A percentile compares a stretch with the other conserved stretches of the same genome.
These are phyloP conservation scores for Phenoliferia sp. DNA, from an alignment of 1,284 basidiomycete genomes.

Conservation along the genomic window DNA sequence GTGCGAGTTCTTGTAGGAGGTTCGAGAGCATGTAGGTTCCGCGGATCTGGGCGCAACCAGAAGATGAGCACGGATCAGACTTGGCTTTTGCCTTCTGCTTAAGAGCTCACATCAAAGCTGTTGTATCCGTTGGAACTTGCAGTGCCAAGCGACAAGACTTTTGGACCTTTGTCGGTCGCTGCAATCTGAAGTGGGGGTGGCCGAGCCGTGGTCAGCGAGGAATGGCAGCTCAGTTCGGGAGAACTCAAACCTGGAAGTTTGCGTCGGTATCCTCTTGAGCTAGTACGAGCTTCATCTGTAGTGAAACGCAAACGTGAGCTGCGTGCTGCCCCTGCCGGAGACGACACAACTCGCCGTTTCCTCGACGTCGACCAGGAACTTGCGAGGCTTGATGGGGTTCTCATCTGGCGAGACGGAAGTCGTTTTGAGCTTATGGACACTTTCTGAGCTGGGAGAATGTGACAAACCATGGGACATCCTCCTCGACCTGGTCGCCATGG, in stretches of 20 bases:
- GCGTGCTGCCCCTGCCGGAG: background rate
- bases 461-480: conserved; percentile 31
- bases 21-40: conserved; percentile 99
- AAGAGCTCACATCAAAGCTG: conserved; percentile 74
- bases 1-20: conserved; percentile 94
- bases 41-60: conserved; percentile 48
- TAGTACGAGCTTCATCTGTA: conserved; percentile 74
- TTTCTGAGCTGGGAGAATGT: background rate
- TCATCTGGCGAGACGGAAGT: conserved; percentile 43
- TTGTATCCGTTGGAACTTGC: conserved; percentile 97
- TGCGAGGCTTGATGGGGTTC: conserved; percentile 51
- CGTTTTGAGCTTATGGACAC: background rate
- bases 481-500: conserved; percentile 4
- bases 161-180: conserved; percentile 93
- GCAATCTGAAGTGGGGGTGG: conserved; percentile 65
- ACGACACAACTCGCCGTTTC: conserved; percentile 93
- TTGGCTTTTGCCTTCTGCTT: background rate
- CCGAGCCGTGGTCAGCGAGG: background rate
- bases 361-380: conserved; percentile 97
- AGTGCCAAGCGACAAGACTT: conserved; percentile 91
- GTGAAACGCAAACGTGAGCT: background rate
- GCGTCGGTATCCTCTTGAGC: conserved; percentile 98
- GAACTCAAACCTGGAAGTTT: conserved; percentile 59
- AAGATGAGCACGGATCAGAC: background rate
- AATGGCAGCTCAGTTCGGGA: background rate